Evolutionary conservation across 805 yeast genomes (phyloP), one percentile per base, ranked within the genome.

Genomic region (Ogataea haglerorum): DNA sequence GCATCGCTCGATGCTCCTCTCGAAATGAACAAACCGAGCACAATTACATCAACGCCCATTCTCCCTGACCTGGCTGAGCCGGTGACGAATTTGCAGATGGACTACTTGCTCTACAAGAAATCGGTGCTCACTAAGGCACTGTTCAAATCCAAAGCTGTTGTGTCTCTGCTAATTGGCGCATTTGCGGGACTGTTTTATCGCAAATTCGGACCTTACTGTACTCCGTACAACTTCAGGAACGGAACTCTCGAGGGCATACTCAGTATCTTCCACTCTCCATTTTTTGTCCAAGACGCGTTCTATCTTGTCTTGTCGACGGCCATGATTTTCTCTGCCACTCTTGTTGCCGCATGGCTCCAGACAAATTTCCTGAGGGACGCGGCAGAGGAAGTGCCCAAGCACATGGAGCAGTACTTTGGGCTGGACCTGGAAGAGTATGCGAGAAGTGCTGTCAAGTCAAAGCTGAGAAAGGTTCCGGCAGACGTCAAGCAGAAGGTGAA

Each of bases 61-160:
- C 67, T 65, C 6, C 90, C 90, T 1, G 76, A 73, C 22, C 67
- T 70, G 29, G 68, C 82, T 1, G 74, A 76, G 31, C 85, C 85
- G 9, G 76, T 82, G 1, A 54, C 81, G 40, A 79, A 76, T 42
- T 61, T 84, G 44, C 77, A 82, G 22, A 78, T 85, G 42, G 93
- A 85, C 57, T 77, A 70, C 48, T 64, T 76, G 41, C 56, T 73
- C 17, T 69, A 65, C 47, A 56, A 66, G 28, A 82, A 76, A 53
- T 61, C 79, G 2, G 45, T 60, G 18, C 66, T 77, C 38, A 76
- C 73, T 55, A 69, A 56, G 43, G 52, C 54, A 33, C 52, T 77
- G 28, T 68, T 77, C 34, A 70, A 70, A 67, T 73, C 72, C 54
- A 76, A 73, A 3, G 42, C 65, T 16, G 64, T 76, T 0, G 34